Evolutionary conservation across 148 eudicot genomes (phyloP).

Genomic region (Cornus controversa): DNA sequence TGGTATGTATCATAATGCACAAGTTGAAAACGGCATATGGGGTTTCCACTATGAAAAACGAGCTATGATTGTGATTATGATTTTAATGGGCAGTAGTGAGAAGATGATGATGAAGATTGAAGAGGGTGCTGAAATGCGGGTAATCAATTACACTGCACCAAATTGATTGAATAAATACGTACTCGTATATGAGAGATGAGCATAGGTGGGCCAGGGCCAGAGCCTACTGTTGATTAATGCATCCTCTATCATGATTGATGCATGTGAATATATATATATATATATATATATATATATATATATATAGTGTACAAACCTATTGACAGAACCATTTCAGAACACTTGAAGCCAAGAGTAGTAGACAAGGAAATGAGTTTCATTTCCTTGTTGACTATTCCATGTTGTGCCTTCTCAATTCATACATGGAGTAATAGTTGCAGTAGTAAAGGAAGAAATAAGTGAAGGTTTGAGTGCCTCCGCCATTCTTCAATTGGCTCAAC

Average conservation of each 20-base stretch:
- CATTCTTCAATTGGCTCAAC: conserved; percentile 2
- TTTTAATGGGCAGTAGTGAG: conserved; percentile 11
- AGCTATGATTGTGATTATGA: conserved; percentile 10
- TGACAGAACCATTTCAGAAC: neutral
- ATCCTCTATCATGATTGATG: conserved; percentile 3
- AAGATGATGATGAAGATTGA: conserved; percentile 5
- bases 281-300: neutral
- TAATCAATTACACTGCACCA: conserved; percentile 10
- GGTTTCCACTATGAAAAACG: conserved; percentile 4
- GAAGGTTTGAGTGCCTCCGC: conserved; percentile 16
- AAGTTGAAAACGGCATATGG: conserved; percentile 5
- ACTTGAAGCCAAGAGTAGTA: neutral
- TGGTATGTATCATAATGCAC: neutral
- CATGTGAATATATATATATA: neutral
- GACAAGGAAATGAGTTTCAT: conserved; percentile 10
- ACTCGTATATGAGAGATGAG: neutral
- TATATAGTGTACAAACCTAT: neutral
- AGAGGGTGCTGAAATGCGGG: neutral
- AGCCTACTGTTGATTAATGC: neutral
- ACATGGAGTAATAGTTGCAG: conserved; percentile 20
- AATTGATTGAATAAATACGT: neutral
- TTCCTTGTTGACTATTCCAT: conserved; percentile 31
- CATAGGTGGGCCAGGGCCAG: neutral
- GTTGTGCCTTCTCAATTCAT: neutral
- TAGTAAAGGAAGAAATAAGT: conserved; percentile 35